Percentiles rank a stretch among this genome's conserved stretches.
phyloP scores from a whole-genome alignment of 2,329 filamentous ascomycete genomes.

The Aspergillus tanneri region DNA sequence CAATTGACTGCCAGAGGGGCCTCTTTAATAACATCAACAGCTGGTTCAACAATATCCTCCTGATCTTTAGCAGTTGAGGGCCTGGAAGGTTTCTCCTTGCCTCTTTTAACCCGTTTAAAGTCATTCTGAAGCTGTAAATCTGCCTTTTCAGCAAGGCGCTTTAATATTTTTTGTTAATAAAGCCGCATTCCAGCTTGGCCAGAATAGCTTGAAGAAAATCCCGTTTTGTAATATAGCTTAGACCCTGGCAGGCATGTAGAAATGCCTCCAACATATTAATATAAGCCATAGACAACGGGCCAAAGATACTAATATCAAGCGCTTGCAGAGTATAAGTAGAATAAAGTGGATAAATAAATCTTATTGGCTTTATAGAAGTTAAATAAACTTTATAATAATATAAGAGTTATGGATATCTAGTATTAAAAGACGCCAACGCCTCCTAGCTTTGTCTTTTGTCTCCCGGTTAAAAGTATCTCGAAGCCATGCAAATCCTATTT shows the following conservation, averaged over 20 bases:
- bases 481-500: conserved; percentile 4
- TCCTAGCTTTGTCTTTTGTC: conserved; percentile 8
- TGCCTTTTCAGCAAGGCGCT: not conserved
- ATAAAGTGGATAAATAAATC: conserved; percentile 9
- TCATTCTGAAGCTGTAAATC: too few relatives aligned
- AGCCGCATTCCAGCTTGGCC: not conserved
- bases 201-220: conserved; percentile 8
- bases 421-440: conserved; percentile 5
- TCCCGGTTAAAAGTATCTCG: conserved; percentile 2
- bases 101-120: too few relatives aligned
- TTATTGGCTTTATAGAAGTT: conserved; percentile 7
- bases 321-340: conserved; percentile 8
- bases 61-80: too few relatives aligned
- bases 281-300: not conserved
- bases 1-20: not conserved
- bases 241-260: not conserved
- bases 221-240: too few relatives aligned
- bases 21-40: not conserved
- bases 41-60: not conserved
- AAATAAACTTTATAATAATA: conserved; percentile 11
- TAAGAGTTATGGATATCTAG: conserved; percentile 11
- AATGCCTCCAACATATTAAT: not conserved
- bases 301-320: too few relatives aligned
- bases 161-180: conserved; percentile 6
- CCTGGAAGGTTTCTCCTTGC: too few relatives aligned